These are phyloP conservation scores for Sarocladium brachiariae DNA, from an alignment of 2,329 filamentous ascomycete species.

Conservation along the genomic window DNA sequence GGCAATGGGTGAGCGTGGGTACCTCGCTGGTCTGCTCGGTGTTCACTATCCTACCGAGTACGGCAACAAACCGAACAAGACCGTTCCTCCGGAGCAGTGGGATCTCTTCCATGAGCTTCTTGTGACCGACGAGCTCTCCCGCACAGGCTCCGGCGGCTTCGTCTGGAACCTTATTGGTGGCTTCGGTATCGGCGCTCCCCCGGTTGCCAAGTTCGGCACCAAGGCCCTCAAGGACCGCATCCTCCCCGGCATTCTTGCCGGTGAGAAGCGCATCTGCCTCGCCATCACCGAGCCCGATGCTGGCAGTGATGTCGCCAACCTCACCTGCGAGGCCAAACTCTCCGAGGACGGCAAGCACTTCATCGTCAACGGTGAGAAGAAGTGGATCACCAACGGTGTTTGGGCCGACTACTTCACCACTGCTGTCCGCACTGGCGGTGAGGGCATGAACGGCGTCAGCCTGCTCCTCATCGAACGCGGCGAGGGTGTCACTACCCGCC, in stretches of 20 bases:
- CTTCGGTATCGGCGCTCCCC: constrained; percentile 92
- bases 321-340: constrained; percentile 93
- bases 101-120: constrained; percentile 97
- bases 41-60: constrained; percentile 74
- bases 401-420: constrained; percentile 84
- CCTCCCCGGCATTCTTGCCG: constrained; percentile 76
- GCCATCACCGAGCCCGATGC: constrained; percentile 97
- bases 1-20: constrained; percentile 87
- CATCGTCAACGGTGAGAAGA: constrained; percentile 99
- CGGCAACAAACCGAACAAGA: constrained; percentile 62
- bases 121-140: constrained; percentile 88
- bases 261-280: constrained; percentile 95
- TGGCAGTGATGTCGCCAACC: constrained; percentile 88
- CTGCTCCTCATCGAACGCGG: constrained; percentile 87
- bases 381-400: constrained; percentile 98
- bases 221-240: constrained; percentile 80
- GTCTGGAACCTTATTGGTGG: constrained; percentile 97
- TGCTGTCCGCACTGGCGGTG: constrained; percentile 80
- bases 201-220: constrained; percentile 85
- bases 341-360: constrained; percentile 96
- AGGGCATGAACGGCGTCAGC: constrained; percentile 88
- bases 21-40: constrained; percentile 86
- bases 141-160: constrained; percentile 81
- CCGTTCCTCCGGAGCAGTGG: constrained; percentile 83
- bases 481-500: constrained; percentile 82